phyloP scores from a whole-genome alignment of 805 yeast genomes.

The Zygosaccharomyces rouxii region DNA sequence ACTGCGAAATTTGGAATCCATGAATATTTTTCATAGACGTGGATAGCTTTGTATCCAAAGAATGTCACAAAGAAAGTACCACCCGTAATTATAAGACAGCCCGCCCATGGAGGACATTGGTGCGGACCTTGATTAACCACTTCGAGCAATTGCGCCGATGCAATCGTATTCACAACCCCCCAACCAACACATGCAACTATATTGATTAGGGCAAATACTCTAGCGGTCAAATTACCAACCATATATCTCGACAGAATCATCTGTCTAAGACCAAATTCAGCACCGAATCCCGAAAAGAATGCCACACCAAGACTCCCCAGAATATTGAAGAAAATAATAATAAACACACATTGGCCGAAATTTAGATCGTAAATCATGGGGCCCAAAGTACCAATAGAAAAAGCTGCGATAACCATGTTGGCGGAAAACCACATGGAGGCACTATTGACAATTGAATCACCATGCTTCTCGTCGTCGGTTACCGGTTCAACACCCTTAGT shows the following conservation, averaged over 20 bases:
- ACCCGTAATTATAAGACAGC: constrained; percentile 65
- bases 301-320: constrained; percentile 79
- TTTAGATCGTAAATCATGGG: constrained; percentile 58
- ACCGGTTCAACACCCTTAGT: constrained; percentile 77
- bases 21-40: constrained; percentile 73
- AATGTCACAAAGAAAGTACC: constrained; percentile 71
- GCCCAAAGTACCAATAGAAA: constrained; percentile 70
- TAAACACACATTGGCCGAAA: constrained; percentile 66
- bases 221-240: constrained; percentile 68
- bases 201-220: constrained; percentile 73
- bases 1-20: constrained; percentile 79
- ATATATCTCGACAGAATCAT: constrained; percentile 75
- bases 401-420: constrained; percentile 81
- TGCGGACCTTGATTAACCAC: constrained; percentile 56
- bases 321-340: constrained; percentile 66
- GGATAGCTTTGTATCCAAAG: constrained; percentile 81
- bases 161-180: constrained; percentile 90
- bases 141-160: constrained; percentile 77
- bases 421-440: constrained; percentile 91
- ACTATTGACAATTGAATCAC: constrained; percentile 59
- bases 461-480: constrained; percentile 72
- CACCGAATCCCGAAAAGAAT: constrained; percentile 76
- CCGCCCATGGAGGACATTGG: constrained; percentile 83
- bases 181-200: constrained; percentile 87
- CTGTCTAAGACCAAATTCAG: constrained; percentile 81